Evolutionary conservation across 495 filamentous ascomycete genomes (phyloP).

Genomic region (Elaphomyces granulatus): DNA sequence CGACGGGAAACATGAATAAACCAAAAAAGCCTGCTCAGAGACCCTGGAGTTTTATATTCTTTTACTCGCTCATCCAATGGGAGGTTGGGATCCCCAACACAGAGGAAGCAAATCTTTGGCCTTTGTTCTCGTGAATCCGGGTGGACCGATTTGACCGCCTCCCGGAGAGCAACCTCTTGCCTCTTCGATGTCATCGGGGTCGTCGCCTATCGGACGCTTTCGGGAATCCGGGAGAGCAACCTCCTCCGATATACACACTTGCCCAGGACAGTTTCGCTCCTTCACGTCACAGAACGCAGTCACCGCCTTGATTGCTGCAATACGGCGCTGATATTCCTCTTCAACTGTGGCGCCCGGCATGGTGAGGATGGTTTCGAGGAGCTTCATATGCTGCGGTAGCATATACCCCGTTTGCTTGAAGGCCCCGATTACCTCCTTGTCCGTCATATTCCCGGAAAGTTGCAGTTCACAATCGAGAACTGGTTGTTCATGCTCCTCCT

Average conservation of each 20-base stretch:
- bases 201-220: too few species aligned
- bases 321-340: slow-evolving; percentile 13
- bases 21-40: too few species aligned
- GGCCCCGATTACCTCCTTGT: slow-evolving; percentile 11
- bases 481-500: slow-evolving; percentile 19
- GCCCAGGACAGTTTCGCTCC: too few species aligned
- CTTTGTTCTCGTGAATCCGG: too few species aligned
- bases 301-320: slow-evolving; percentile 15
- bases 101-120: slow-evolving; percentile 8
- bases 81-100: slow-evolving; percentile 9
- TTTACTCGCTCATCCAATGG: slow-evolving; percentile 4
- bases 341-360: slow-evolving; percentile 11
- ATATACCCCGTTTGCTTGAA: slow-evolving; percentile 6
- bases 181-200: too few species aligned
- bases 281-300: slow-evolving; percentile 18
- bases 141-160: slow-evolving; percentile 10
- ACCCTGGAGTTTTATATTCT: slow-evolving; percentile 5
- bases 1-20: too few species aligned
- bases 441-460: slow-evolving; percentile 15
- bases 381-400: slow-evolving; percentile 10
- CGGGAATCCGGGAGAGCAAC: too few species aligned
- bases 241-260: too few species aligned
- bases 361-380: slow-evolving; percentile 15
- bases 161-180: slow-evolving; percentile 5
- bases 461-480: slow-evolving; percentile 19